Percentiles rank a stretch among this genome's conserved stretches.
These are phyloP conservation scores for Venturia oleaginea DNA, from an alignment of 2,329 filamentous ascomycete species.

Conservation along the genomic window DNA sequence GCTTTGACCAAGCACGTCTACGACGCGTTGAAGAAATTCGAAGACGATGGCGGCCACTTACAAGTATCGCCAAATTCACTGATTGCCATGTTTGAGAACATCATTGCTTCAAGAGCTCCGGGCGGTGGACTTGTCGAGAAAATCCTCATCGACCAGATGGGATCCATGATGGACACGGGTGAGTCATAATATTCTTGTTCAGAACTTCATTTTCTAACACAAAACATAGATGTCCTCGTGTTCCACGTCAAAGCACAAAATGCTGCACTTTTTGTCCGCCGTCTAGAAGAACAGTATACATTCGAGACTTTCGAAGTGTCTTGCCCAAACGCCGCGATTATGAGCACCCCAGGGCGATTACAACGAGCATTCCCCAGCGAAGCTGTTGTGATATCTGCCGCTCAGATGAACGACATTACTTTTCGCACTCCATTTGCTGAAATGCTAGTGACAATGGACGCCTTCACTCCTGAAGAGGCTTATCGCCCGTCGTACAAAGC, in stretches of 20 bases:
- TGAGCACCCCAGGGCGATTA: background rate
- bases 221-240: background rate
- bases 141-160: background rate
- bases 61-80: background rate
- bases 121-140: background rate
- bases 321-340: background rate
- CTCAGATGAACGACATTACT: background rate
- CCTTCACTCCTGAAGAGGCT: background rate
- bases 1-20: background rate
- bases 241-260: slow-evolving; percentile 41
- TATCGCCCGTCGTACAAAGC: slow-evolving; percentile 37
- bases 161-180: background rate
- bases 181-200: background rate
- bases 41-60: background rate
- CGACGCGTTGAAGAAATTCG: background rate
- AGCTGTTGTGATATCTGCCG: background rate
- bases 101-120: background rate
- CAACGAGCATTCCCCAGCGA: background rate
- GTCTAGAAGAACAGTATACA: slow-evolving; percentile 26
- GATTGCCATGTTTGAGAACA: slow-evolving; percentile 3
- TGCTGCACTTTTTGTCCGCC: slow-evolving; percentile 36
- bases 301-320: slow-evolving; percentile 56
- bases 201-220: background rate
- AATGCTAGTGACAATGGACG: background rate
- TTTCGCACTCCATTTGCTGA: background rate